phyloP scores from a whole-genome alignment of 345 rosid species.

The Melaleuca quinquenervia region DNA sequence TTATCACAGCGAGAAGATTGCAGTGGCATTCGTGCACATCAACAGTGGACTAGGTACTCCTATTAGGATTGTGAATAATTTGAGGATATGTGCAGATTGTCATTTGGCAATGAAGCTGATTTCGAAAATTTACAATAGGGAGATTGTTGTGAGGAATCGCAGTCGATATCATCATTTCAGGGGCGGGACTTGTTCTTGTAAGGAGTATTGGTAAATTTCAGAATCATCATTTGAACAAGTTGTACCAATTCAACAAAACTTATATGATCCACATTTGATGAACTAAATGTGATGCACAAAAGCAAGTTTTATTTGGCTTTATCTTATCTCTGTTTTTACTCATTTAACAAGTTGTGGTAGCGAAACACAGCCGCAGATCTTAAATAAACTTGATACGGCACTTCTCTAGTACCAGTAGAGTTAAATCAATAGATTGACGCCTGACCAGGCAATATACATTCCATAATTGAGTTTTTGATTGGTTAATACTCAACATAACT shows the following conservation, averaged over 20 bases:
- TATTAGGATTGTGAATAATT: constrained; percentile 55
- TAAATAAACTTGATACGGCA: not conserved
- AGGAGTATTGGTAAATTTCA: constrained; percentile 47
- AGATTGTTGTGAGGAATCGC: constrained; percentile 65
- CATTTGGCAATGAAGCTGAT: constrained; percentile 64
- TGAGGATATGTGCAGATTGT: constrained; percentile 81
- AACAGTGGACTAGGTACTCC: constrained; percentile 43
- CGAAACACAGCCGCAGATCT: not conserved
- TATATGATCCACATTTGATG: not conserved
- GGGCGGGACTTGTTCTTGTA: constrained; percentile 58
- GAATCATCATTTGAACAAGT: not conserved
- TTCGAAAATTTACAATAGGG: constrained; percentile 50
- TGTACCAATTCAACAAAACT: not conserved
- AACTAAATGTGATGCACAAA: not conserved
- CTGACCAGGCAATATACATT: not conserved
- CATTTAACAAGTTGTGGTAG: not conserved
- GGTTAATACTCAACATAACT: not conserved
- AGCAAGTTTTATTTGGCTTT: not conserved
- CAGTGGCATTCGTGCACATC: constrained; percentile 64
- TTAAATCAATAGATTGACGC: not conserved
- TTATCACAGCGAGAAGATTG: constrained; percentile 84
- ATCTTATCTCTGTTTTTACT: not conserved
- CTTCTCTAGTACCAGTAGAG: not conserved
- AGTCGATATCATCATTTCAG: constrained; percentile 81
- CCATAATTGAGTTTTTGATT: not conserved